Evolutionary conservation across 1,284 basidiomycete genomes (phyloP).

Genomic region (Agaricales sp.): DNA sequence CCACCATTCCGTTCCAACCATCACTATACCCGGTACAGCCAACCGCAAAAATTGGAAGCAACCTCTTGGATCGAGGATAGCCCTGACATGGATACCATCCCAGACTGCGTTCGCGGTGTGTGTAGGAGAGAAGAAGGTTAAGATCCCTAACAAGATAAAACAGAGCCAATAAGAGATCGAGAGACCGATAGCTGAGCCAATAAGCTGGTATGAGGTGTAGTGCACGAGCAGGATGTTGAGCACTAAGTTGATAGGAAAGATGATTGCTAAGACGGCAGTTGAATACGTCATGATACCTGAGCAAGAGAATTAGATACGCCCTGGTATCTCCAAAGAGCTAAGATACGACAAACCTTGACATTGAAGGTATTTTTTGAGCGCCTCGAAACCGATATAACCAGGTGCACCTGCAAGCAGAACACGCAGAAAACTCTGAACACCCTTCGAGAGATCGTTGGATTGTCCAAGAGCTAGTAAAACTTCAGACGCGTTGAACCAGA

Average conservation of each 20-base stretch:
- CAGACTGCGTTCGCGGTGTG: constrained; percentile 52
- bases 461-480: constrained; percentile 57
- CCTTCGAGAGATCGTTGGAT: constrained; percentile 36
- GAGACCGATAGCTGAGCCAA: constrained; percentile 56
- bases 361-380: constrained; percentile 69
- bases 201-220: constrained; percentile 45
- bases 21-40: constrained; percentile 63
- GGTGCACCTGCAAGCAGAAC: constrained; percentile 55
- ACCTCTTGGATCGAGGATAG: constrained; percentile 36
- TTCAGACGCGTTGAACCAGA: constrained; percentile 54
- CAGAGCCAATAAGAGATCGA: constrained; percentile 63
- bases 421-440: constrained; percentile 55
- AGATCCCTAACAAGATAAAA: constrained; percentile 41
- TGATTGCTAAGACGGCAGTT: constrained; percentile 45
- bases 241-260: constrained; percentile 54
- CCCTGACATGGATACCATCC: constrained; percentile 42
- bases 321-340: background rate
- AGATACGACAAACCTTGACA: constrained; percentile 48
- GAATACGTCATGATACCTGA: constrained; percentile 67
- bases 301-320: too few species aligned
- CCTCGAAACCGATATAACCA: constrained; percentile 68
- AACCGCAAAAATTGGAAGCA: constrained; percentile 49
- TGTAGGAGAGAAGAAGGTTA: constrained; percentile 36
- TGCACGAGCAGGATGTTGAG: constrained; percentile 54
- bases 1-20: constrained; percentile 74